These are phyloP conservation scores for Teratosphaeriaceae sp. DNA, from an alignment of 2,329 filamentous ascomycete genomes.

Conservation along the genomic window DNA sequence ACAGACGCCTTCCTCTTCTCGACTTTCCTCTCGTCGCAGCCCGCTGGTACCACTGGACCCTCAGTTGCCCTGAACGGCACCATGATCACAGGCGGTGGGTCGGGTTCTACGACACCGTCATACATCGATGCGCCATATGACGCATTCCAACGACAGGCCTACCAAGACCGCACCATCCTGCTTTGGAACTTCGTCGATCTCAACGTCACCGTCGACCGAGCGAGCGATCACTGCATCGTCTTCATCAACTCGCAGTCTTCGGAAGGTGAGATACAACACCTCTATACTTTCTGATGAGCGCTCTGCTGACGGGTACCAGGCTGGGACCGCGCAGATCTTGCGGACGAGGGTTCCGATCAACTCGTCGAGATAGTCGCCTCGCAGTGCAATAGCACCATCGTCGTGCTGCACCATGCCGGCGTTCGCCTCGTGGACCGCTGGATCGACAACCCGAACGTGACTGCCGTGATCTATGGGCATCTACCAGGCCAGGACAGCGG, in stretches of 20 bases:
- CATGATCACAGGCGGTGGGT: conserved; percentile 29
- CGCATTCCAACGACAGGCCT: conserved; percentile 9
- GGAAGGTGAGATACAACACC: too few species aligned
- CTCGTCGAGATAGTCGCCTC: conserved; percentile 52
- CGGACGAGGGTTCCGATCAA: conserved; percentile 42
- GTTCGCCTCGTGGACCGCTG: conserved; percentile 46
- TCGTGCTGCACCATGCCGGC: conserved; percentile 2
- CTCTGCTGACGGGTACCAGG: too few species aligned
- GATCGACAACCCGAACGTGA: conserved; percentile 58
- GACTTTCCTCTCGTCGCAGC: not conserved
- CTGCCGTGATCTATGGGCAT: conserved; percentile 56
- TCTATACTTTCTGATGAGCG: too few species aligned
- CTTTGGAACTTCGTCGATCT: conserved; percentile 31
- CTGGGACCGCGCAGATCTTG: conserved; percentile 30
- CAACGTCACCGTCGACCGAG: conserved; percentile 49
- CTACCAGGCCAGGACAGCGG: conserved; percentile 59
- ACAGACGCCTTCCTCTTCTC: conserved; percentile 16
- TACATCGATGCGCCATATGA: conserved; percentile 19
- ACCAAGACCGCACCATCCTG: conserved; percentile 24
- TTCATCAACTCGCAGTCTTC: conserved; percentile 50
- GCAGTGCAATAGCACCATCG: conserved; percentile 51
- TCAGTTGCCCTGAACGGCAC: conserved; percentile 19
- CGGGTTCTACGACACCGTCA: conserved; percentile 25
- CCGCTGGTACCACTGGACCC: not conserved
- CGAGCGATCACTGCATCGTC: conserved; percentile 41